Conservation (phyloP, 2,329 filamentous ascomycete genomes). For the Penicillium sp. region DNA sequence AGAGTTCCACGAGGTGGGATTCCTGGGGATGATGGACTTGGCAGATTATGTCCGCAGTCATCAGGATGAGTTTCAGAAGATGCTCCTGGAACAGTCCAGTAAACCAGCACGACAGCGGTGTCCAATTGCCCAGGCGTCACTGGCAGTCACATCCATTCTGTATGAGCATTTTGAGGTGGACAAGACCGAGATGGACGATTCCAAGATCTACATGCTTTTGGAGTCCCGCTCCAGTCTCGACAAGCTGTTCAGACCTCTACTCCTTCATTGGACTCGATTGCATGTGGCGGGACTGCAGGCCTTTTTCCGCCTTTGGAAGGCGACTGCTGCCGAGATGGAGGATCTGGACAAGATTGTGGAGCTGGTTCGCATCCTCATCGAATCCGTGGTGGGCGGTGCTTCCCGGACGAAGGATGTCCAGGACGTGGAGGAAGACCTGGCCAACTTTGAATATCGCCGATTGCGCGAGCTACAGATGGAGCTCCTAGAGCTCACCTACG, state of each 20-base stretch:
- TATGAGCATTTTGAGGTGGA: slow-evolving; percentile 97
- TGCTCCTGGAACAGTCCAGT: slow-evolving; percentile 81
- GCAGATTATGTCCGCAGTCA: slow-evolving; percentile 89
- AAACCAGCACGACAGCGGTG: slow-evolving; percentile 68
- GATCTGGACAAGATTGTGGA: slow-evolving; percentile 94
- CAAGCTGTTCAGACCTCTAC: slow-evolving; percentile 74
- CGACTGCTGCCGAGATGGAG: slow-evolving; percentile 72
- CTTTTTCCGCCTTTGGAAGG: slow-evolving; percentile 90
- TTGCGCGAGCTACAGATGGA: slow-evolving; percentile 90
- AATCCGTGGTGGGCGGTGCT: slow-evolving; percentile 81
- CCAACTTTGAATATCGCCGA: slow-evolving; percentile 71
- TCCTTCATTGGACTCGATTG: slow-evolving; percentile 88
- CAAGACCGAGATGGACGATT: slow-evolving; percentile 71
- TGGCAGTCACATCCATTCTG: slow-evolving; percentile 79
- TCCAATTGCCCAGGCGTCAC: slow-evolving; percentile 77
- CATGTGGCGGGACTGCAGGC: slow-evolving; percentile 80
- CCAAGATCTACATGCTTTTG: slow-evolving; percentile 66
- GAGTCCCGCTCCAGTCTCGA: slow-evolving; percentile 76
- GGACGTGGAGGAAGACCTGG: slow-evolving; percentile 83
- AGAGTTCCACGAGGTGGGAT: slow-evolving; percentile 82
- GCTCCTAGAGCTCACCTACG: slow-evolving; percentile 81
- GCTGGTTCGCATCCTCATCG: slow-evolving; percentile 80
- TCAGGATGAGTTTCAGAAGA: slow-evolving; percentile 87
- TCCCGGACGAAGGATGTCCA: slow-evolving; percentile 74
- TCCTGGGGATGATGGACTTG: slow-evolving; percentile 94